Conservation (phyloP, 192 early-diverging fungal genomes). For the Phycomyces nitens region DNA sequence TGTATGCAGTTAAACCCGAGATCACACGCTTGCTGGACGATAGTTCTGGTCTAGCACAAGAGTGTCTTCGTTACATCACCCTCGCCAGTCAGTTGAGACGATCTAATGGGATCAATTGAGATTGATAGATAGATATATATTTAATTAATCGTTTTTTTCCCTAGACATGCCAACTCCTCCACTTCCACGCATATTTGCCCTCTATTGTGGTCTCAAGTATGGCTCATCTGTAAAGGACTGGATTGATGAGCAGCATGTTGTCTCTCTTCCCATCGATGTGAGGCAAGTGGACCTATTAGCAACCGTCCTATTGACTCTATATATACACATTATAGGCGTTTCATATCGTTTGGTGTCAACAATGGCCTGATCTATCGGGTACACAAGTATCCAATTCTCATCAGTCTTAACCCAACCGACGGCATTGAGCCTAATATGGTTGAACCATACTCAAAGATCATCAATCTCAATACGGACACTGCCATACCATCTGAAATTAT, state of each 20-base stretch:
- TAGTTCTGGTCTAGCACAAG: constrained; percentile 61
- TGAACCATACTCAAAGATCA: constrained; percentile 2
- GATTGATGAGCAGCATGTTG: constrained; percentile 73
- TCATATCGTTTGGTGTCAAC: constrained; percentile 89
- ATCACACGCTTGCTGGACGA: constrained; percentile 59
- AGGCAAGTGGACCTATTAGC: constrained; percentile 48
- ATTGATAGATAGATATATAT: too few relatives aligned
- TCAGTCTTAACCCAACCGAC: constrained; percentile 11
- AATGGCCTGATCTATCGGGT: constrained; percentile 82
- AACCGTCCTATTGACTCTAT: constrained; percentile 5
- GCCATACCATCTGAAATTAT: constrained; percentile 29
- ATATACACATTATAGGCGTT: constrained; percentile 52
- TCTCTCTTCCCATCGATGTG: constrained; percentile 70
- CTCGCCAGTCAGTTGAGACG: constrained; percentile 33
- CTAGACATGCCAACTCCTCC: constrained; percentile 49
- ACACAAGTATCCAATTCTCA: constrained; percentile 82
- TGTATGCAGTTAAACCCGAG: constrained; percentile 70
- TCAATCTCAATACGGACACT: constrained; percentile 24
- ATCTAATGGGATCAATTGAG: not conserved
- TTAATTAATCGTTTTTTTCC: not conserved
- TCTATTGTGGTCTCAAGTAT: constrained; percentile 79
- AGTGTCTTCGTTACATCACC: constrained; percentile 77
- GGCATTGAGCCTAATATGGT: not conserved
- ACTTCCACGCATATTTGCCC: constrained; percentile 66
- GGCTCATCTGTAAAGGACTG: constrained; percentile 81